A percentile compares a stretch with the other conserved stretches of the same genome.
Conservation (phyloP, 805 yeast genomes). For the Hanseniaspora vineae region DNA sequence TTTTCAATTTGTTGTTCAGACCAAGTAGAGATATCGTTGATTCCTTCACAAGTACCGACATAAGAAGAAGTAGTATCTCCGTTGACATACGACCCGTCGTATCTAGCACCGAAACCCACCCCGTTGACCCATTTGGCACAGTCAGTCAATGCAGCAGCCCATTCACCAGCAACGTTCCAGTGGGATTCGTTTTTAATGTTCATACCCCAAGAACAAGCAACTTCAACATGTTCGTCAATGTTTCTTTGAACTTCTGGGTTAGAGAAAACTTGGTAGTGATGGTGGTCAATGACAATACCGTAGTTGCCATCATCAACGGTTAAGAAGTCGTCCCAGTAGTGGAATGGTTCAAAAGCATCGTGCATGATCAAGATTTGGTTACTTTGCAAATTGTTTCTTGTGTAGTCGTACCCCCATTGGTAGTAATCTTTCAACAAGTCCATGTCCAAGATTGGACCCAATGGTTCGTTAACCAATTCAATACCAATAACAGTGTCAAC, state of each 20-base stretch:
- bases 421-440: conserved; percentile 46
- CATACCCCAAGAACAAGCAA: conserved; percentile 40
- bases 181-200: conserved; percentile 39
- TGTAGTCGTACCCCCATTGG: conserved; percentile 45
- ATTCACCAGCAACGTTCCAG: conserved; percentile 77
- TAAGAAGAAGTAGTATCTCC: conserved; percentile 21
- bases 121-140: conserved; percentile 87
- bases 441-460: conserved; percentile 57
- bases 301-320: conserved; percentile 28
- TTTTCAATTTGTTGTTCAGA: conserved; percentile 39
- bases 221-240: conserved; percentile 48
- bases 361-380: conserved; percentile 55
- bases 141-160: conserved; percentile 87
- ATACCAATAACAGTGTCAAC: conserved; percentile 70
- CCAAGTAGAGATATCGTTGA: conserved; percentile 41
- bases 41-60: conserved; percentile 51
- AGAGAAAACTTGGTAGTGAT: conserved; percentile 79
- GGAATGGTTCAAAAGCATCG: conserved; percentile 59
- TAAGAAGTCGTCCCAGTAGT: conserved; percentile 53
- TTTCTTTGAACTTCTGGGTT: conserved; percentile 42
- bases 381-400: conserved; percentile 41
- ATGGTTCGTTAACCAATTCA: conserved; percentile 81
- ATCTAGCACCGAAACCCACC: conserved; percentile 71
- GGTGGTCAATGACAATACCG: conserved; percentile 77
- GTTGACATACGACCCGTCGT: conserved; percentile 41